Percentiles rank a stretch among this genome's conserved stretches.
Evolutionary conservation across 257 asterid genomes (phyloP).

Genomic region (Lithospermum erythrorhizon): DNA sequence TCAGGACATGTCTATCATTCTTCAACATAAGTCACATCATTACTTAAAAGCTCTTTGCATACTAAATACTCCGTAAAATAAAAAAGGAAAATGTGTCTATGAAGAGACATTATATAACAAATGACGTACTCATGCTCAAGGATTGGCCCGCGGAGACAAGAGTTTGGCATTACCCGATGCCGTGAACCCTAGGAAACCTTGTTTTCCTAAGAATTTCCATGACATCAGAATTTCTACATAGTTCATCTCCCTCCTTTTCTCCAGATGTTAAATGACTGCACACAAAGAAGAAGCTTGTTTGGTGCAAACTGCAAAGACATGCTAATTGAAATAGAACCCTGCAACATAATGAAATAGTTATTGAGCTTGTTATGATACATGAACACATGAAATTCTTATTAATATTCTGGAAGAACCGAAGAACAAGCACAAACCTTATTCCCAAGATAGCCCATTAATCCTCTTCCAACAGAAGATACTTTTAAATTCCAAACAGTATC

Average conservation of each 20-base stretch:
- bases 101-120: constrained; percentile 1
- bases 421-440: constrained; percentile 54
- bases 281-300: constrained; percentile 95
- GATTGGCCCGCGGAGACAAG: constrained; percentile 83
- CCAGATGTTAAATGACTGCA: constrained; percentile 97
- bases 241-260: constrained; percentile 94
- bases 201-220: constrained; percentile 95
- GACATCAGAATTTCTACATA: constrained; percentile 86
- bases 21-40: not conserved
- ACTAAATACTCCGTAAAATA: not conserved
- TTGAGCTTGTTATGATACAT: not conserved
- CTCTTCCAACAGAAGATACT: constrained; percentile 96
- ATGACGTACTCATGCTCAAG: constrained; percentile 82
- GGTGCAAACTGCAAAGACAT: constrained; percentile 97
- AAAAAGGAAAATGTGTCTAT: not conserved
- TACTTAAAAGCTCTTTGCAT: not conserved
- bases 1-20: not conserved
- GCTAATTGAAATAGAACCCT: constrained; percentile 98
- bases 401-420: constrained; percentile 7
- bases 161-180: constrained; percentile 53
- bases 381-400: constrained; percentile 4
- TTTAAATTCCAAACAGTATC: constrained; percentile 77
- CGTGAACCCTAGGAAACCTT: constrained; percentile 80
- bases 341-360: constrained; percentile 22
- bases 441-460: constrained; percentile 98